These are phyloP conservation scores for Lasiosphaeriaceae sp. DNA, from an alignment of 495 filamentous ascomycete species.

Conservation along the genomic window DNA sequence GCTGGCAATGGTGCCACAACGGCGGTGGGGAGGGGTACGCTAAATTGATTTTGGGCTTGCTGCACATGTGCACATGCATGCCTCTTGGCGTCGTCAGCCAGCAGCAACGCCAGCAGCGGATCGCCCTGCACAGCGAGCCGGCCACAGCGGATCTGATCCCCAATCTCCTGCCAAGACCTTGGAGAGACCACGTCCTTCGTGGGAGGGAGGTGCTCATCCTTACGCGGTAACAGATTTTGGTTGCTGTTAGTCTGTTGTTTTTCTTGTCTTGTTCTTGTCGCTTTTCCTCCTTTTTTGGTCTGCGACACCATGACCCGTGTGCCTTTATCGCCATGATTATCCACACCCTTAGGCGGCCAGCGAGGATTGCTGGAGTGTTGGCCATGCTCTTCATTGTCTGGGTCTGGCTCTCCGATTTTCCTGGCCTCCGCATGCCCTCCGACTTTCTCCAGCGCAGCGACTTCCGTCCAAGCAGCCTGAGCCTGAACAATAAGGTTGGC, in stretches of 20 bases:
- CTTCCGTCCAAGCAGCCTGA: not conserved
- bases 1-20: no score
- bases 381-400: constrained; percentile 13
- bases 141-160: no score
- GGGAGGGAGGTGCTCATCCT: not conserved
- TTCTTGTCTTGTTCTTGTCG: not conserved
- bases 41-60: no score
- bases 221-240: not conserved
- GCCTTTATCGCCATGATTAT: constrained; percentile 10
- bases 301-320: constrained; percentile 10
- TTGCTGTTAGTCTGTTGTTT: not conserved
- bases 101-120: no score
- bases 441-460: constrained; percentile 1
- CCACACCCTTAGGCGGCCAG: constrained; percentile 9
- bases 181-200: not conserved
- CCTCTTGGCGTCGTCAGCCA: no score
- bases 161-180: not conserved
- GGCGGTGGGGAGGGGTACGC: no score
- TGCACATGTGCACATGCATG: no score
- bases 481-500: not conserved
- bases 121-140: no score
- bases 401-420: constrained; percentile 13
- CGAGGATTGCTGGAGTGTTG: constrained; percentile 10
- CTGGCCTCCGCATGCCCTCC: constrained; percentile 6
- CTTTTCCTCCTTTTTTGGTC: not conserved